phyloP scores from a whole-genome alignment of 208 protist genomes.

The Leishmania amazonensis region DNA sequence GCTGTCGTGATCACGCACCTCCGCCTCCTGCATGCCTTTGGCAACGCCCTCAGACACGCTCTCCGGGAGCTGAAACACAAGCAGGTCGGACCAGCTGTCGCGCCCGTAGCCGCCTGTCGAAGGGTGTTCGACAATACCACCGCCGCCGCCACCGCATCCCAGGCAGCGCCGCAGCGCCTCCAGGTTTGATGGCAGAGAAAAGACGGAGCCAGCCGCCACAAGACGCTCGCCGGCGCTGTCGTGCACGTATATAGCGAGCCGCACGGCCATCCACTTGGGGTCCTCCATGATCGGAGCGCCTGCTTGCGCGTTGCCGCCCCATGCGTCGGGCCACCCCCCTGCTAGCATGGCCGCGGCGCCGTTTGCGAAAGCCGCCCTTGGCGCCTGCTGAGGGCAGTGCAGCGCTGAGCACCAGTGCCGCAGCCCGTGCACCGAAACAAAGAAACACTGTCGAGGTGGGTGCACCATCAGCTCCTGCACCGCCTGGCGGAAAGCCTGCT shows the following conservation, averaged over 20 bases:
- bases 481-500: background rate
- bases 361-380: background rate
- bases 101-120: conserved; percentile 8
- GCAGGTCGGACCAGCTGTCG: conserved; percentile 41
- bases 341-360: background rate
- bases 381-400: conserved; percentile 4
- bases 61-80: conserved; percentile 26
- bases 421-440: conserved; percentile 22
- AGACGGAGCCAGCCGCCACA: conserved; percentile 22
- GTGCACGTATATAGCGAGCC: conserved; percentile 22
- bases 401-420: conserved; percentile 11
- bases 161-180: conserved; percentile 15
- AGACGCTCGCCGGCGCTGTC: conserved; percentile 17
- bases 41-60: background rate
- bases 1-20: background rate
- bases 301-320: background rate
- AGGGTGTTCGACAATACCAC: background rate
- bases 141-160: conserved; percentile 4
- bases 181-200: conserved; percentile 22
- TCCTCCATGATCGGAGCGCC: conserved; percentile 8
- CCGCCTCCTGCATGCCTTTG: background rate
- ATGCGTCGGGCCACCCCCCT: background rate
- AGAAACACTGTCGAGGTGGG: conserved; percentile 29
- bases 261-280: conserved; percentile 24
- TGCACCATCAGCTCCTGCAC: conserved; percentile 17